Conservation (phyloP, 2,329 filamentous ascomycete species). For the Chaetomium globosum region DNA sequence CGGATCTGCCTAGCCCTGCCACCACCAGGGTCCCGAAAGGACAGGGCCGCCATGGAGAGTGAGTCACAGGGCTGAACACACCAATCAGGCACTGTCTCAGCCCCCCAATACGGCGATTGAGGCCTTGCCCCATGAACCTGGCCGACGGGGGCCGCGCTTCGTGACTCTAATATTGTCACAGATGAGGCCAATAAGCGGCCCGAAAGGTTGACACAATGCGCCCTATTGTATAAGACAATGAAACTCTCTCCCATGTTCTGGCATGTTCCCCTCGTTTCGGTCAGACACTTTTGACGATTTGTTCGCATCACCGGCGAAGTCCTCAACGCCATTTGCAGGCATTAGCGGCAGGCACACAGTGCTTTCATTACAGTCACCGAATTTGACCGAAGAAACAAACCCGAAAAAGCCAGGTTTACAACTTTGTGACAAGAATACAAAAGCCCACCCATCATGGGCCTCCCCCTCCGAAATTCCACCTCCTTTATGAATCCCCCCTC, state of each 20-base stretch:
- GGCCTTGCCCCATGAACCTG: conserved; percentile 17
- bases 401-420: background rate
- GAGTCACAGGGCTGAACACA: conserved; percentile 23
- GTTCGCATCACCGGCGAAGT: conserved; percentile 22
- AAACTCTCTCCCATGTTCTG: conserved; percentile 14
- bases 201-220: conserved; percentile 7
- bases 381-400: background rate
- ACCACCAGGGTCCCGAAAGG: conserved; percentile 8
- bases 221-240: conserved; percentile 21
- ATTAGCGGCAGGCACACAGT: conserved; percentile 13
- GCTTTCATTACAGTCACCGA: background rate
- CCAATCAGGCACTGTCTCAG: conserved; percentile 20
- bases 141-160: conserved; percentile 8
- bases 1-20: conserved; percentile 25
- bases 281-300: conserved; percentile 18
- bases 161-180: conserved; percentile 23
- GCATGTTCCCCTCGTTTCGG: conserved; percentile 16
- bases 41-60: conserved; percentile 6
- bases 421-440: conserved; percentile 1
- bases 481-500: background rate
- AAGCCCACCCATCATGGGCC: conserved; percentile 22
- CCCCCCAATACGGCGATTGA: conserved; percentile 19
- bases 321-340: conserved; percentile 11
- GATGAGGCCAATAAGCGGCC: conserved; percentile 24
- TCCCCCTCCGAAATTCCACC: conserved; percentile 16